Evolutionary conservation across 2,329 filamentous ascomycete species (phyloP).

Genomic region (Clonostachys solani): DNA sequence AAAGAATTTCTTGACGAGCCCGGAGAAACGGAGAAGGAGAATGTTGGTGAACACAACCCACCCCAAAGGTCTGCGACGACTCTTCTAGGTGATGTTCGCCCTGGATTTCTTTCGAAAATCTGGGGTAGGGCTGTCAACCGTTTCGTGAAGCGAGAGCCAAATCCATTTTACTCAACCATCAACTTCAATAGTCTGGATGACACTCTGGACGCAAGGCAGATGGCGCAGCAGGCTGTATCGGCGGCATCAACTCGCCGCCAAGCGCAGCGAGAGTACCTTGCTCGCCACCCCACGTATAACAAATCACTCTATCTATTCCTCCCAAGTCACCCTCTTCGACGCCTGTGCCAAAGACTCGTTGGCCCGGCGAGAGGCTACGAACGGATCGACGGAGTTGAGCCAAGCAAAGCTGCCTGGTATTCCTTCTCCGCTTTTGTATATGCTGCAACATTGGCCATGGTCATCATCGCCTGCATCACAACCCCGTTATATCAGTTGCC

Average conservation of each 20-base stretch:
- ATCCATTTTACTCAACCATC: conserved; percentile 85
- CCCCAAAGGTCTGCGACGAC: conserved; percentile 23
- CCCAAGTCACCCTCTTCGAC: conserved; percentile 73
- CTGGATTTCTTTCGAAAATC: conserved; percentile 53
- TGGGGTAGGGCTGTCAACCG: conserved; percentile 57
- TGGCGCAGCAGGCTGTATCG: conserved; percentile 86
- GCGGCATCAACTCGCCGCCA: conserved; percentile 79
- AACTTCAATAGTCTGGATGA: conserved; percentile 70
- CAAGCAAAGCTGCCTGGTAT: conserved; percentile 89
- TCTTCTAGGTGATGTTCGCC: conserved; percentile 40
- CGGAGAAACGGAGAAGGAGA: conserved; percentile 19
- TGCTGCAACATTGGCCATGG: conserved; percentile 92
- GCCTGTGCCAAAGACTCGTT: conserved; percentile 82
- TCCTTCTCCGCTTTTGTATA: conserved; percentile 92
- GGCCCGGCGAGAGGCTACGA: conserved; percentile 85
- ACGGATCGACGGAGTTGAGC: conserved; percentile 84
- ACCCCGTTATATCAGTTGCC: conserved; percentile 91
- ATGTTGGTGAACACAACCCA: conserved; percentile 25
- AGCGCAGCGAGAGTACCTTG: conserved; percentile 86
- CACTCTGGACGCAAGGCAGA: conserved; percentile 75
- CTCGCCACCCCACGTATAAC: conserved; percentile 86
- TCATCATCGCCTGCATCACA: conserved; percentile 89
- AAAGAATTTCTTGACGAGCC: conserved; percentile 81
- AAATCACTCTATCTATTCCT: conserved; percentile 84
- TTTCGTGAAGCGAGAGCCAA: conserved; percentile 69